These are phyloP conservation scores for Gossypium davidsonii DNA, from an alignment of 441 rosid species.

Conservation along the genomic window DNA sequence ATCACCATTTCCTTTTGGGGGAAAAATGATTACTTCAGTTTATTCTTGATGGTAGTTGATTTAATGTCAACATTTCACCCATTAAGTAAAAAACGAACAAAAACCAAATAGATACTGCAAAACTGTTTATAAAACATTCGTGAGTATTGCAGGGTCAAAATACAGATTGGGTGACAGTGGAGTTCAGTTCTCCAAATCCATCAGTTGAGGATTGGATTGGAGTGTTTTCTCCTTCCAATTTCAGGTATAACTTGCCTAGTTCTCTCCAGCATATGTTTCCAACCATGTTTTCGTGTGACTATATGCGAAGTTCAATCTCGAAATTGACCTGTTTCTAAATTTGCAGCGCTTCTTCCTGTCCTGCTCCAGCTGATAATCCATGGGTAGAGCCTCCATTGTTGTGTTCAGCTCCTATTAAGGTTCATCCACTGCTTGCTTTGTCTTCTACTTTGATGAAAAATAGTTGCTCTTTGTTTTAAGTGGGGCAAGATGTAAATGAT, in stretches of 20 bases:
- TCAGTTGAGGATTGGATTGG: slow-evolving; percentile 80
- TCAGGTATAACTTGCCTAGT: slow-evolving; percentile 37
- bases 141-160: slow-evolving; percentile 46
- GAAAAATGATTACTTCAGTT: not conserved
- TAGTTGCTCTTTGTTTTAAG: no score
- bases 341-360: slow-evolving; percentile 49
- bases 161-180: slow-evolving; percentile 49
- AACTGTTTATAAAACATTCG: not conserved
- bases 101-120: not conserved
- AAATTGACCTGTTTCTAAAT: no score
- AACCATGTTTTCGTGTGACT: no score
- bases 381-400: slow-evolving; percentile 44
- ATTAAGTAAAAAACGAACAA: not conserved
- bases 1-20: not conserved
- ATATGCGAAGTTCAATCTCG: no score
- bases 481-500: no score
- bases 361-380: slow-evolving; percentile 33
- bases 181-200: slow-evolving; percentile 45
- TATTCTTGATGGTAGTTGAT: not conserved
- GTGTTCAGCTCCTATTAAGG: slow-evolving; percentile 81
- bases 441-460: no score
- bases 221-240: slow-evolving; percentile 81
- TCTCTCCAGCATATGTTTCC: no score
- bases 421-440: slow-evolving; percentile 13
- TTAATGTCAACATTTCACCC: not conserved